Evolutionary conservation across 345 rosid species (phyloP).

Genomic region (Ceriops decandra): DNA sequence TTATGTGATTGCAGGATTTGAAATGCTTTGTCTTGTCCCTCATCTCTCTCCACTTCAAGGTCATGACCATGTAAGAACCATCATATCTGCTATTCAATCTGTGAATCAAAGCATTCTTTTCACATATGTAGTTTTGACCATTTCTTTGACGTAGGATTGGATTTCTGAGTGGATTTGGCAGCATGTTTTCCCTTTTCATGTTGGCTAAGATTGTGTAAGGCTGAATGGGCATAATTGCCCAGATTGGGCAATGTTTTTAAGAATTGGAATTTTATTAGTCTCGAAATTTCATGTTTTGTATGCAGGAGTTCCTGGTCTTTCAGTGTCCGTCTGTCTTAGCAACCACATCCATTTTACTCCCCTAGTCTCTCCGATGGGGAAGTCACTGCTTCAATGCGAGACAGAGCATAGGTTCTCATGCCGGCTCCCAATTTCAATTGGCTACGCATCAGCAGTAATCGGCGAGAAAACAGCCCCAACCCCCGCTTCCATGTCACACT

Average conservation of each 20-base stretch:
- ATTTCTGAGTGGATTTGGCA: conserved; percentile 1
- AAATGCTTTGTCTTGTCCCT: conserved; percentile 98
- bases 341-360: no score
- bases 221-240: neutral
- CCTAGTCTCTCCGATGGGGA: conserved; percentile 2
- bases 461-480: conserved; percentile 89
- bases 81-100: neutral
- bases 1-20: conserved; percentile 75
- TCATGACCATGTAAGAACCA: conserved; percentile 72
- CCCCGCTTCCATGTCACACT: conserved; percentile 95
- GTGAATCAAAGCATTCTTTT: conserved; percentile 7
- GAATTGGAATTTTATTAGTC: neutral
- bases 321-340: no score
- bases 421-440: conserved; percentile 64
- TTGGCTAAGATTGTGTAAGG: conserved; percentile 9
- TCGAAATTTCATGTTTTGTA: no score
- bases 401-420: conserved; percentile 52
- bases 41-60: conserved; percentile 96
- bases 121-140: neutral
- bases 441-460: conserved; percentile 80
- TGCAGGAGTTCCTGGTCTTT: no score
- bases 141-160: conserved; percentile 14
- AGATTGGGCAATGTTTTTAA: conserved; percentile 1
- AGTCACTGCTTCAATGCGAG: conserved; percentile 47
- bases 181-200: conserved; percentile 2